Base-by-base conservation (phyloP, 208 protist species). In the Crithidia bombi region DNA sequence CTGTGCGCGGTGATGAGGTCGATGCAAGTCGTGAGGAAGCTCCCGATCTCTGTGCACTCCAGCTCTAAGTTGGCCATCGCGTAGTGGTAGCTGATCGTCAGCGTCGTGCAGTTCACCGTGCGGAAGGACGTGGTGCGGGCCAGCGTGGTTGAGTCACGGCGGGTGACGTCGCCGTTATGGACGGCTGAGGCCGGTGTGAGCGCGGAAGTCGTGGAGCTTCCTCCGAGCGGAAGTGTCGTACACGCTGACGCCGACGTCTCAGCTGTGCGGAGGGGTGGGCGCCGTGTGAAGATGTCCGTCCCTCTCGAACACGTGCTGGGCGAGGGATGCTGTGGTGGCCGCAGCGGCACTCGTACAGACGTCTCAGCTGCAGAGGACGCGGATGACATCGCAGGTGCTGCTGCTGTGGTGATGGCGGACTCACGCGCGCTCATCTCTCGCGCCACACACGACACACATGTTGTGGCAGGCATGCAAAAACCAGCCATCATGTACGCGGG, bases 71-170 rank as follows among this genome's bases (percentile, higher is more conserved):
- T 73, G 4, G 73, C 23, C 30, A 64, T 67, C 39, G 69, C 69
- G 33, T 80, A 79, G 33, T 61, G 56, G 33, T 79, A 73, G 47
- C 66, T 49, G 36, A 87, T 30, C 32, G 68, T 57, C 15, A 87
- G 23, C 25, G 77, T 69, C 25, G 73, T 64, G 71, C 78, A 87
- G 25, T 41, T 79, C 25, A 82, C 64, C 17, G 17, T 32, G 32
- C 78, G 56, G 50, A 83, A 84, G 25, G 52, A 30, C 30, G 79
- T 87, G 6, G 57, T 54, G 66, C 69, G 36, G 2, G 41, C 17
- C 15, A 68, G 19, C 0, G 7, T 21, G 62, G 62, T 50, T 61
- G 84, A 39, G 35, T 38, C 52, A 68, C 82, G 47, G 1, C 33
- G 73, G 30, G 23, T 14, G 0, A 26, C 51, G 11, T 26, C 30